Base-by-base conservation (phyloP, 768 basidiomycete genomes). In the Lactarius vividus region DNA sequence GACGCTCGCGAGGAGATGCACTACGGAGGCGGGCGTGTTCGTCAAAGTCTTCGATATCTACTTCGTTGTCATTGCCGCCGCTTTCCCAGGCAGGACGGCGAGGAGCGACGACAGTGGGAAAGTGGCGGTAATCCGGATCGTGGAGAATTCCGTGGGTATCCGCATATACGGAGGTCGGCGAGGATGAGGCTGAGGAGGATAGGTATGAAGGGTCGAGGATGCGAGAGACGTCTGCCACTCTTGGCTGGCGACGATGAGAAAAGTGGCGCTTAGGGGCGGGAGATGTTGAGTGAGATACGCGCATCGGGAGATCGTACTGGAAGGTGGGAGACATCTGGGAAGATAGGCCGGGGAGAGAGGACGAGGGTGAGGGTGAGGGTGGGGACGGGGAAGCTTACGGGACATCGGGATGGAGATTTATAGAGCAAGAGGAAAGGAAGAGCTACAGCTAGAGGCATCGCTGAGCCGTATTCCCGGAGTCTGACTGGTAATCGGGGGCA, bases 81-180 rank as follows among this genome's bases (percentile, higher is more conserved):
- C 73, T 71, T 56, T 80, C 81, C 78, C 78, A 80, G 0, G 67
- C 72, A 0, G 79, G 74, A 1, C 77, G 69, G 74, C 37, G 61
- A n/a, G 57, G 70, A 16, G 73, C 58, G 23, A 72, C 67, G 61
- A 79, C 71, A 40, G 79, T 72, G 33, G 86, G 87, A 66, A 88
- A 88, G 75, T 87, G 80, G 67, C 86, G 80, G 75, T 82, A 88
- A 72, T 88, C 87, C 28, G 87, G 87, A 74, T 88, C 87, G 71
- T 88, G 86, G 29, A 87, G 77, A 74, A 85, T 82, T 57, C 86
- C 87, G 65, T 82, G 78, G 73, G 77, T 78, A 79, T 88, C 87
- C 67, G 87, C 81, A 72, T 86, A 87, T 64, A 81, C 85, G 35
- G 77, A 71, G 6, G 72, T 71, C 6, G 71, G 67, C 16, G 73